Percentiles rank a stretch among this genome's conserved stretches.
phyloP scores from a whole-genome alignment of 257 asterid species.

The Vinca minor region DNA sequence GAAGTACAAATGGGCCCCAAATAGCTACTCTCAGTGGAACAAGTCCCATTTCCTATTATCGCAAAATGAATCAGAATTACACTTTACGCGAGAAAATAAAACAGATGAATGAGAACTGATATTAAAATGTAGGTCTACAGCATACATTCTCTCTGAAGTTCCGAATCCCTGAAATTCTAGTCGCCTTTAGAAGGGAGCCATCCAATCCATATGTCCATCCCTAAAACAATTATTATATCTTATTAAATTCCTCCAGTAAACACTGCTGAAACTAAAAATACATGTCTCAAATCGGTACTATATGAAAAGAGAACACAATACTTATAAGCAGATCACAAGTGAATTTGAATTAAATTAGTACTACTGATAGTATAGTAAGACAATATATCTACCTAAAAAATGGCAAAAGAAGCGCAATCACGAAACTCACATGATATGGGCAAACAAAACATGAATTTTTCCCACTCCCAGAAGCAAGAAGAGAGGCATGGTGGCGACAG shows the following conservation, averaged over 20 bases:
- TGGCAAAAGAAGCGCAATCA: constrained; percentile 2
- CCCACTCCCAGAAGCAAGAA: constrained; percentile 69
- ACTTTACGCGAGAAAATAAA: background rate
- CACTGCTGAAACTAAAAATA: background rate
- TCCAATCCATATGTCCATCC: constrained; percentile 89
- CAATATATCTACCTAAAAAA: background rate
- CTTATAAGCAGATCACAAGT: background rate
- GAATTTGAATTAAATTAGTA: background rate
- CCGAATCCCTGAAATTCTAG: constrained; percentile 61
- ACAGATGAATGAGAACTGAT: background rate
- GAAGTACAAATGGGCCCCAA: constrained; percentile 85
- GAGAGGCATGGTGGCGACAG: constrained; percentile 88
- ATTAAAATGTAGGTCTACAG: background rate
- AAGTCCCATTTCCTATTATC: constrained; percentile 74
- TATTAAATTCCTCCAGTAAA: background rate
- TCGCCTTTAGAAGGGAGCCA: constrained; percentile 67
- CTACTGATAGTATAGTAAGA: background rate
- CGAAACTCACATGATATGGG: constrained; percentile 86
- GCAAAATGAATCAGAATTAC: constrained; percentile 12
- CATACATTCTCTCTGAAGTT: constrained; percentile 63
- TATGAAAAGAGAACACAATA: background rate
- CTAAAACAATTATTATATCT: constrained; percentile 23
- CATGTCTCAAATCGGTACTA: background rate
- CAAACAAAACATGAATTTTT: constrained; percentile 67
- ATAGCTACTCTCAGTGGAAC: constrained; percentile 48